Evolutionary conservation across 192 early-diverging fungal species (phyloP).

Genomic region (Pilaira anomala): DNA sequence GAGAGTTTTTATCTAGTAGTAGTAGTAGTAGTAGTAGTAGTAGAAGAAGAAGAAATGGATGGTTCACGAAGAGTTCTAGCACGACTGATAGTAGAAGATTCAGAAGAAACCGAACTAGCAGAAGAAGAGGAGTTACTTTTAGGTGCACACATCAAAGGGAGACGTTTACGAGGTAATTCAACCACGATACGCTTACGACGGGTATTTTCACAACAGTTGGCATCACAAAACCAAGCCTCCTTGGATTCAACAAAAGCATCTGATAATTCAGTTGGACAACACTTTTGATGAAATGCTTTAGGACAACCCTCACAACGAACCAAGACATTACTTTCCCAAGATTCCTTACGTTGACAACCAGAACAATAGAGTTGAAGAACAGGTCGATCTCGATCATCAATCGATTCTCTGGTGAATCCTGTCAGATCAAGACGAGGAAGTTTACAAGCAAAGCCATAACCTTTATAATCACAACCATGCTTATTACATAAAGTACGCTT

Average conservation of each 20-base stretch:
- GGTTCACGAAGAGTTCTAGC: slow-evolving; percentile 14
- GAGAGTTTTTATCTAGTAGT: background rate
- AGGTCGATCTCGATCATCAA: slow-evolving; percentile 76
- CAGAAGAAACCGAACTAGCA: background rate
- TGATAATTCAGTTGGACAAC: slow-evolving; percentile 43
- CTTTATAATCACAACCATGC: slow-evolving; percentile 95
- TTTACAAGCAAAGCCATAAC: slow-evolving; percentile 89
- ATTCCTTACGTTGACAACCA: slow-evolving; percentile 69
- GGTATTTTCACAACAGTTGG: slow-evolving; percentile 53
- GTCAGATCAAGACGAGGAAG: slow-evolving; percentile 81
- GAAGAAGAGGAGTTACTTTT: slow-evolving; percentile 24
- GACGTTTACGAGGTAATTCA: slow-evolving; percentile 57
- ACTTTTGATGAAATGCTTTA: slow-evolving; percentile 75
- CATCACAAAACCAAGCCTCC: slow-evolving; percentile 64
- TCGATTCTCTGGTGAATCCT: slow-evolving; percentile 68
- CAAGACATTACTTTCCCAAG: slow-evolving; percentile 56
- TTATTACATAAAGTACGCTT: slow-evolving; percentile 92
- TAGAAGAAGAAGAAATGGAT: slow-evolving; percentile 6
- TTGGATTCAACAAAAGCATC: slow-evolving; percentile 46
- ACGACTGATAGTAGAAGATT: slow-evolving; percentile 1
- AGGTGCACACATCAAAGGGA: slow-evolving; percentile 62
- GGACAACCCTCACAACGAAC: slow-evolving; percentile 85
- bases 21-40: background rate
- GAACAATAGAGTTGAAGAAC: slow-evolving; percentile 87
- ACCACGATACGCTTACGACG: slow-evolving; percentile 55